Percentiles rank a stretch among this genome's conserved stretches.
Evolutionary conservation across 352 stramenopile species (phyloP).

Genomic region (Peronospora farinosa): DNA sequence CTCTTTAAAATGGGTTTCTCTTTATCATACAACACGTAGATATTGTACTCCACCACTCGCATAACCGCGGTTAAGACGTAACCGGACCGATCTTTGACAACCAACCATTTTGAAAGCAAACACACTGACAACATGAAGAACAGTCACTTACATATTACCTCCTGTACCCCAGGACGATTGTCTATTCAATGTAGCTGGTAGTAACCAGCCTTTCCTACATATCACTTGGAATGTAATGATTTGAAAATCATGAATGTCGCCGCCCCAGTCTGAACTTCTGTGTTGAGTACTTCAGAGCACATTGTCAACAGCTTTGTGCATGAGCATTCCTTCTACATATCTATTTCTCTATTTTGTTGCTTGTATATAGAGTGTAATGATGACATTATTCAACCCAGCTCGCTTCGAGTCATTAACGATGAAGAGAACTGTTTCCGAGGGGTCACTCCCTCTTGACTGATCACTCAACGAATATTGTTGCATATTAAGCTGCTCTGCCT

Average conservation of each 20-base stretch:
- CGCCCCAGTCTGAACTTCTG: conserved; percentile 73
- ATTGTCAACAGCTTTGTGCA: conserved; percentile 79
- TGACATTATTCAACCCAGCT: conserved; percentile 84
- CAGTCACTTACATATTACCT: background rate
- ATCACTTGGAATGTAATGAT: conserved; percentile 74
- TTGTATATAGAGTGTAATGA: conserved; percentile 66
- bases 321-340: conserved; percentile 63
- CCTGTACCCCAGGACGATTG: too few relatives aligned
- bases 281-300: conserved; percentile 80
- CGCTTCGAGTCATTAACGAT: conserved; percentile 81
- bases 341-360: background rate
- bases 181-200: background rate
- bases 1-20: background rate
- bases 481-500: conserved; percentile 8
- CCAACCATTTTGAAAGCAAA: conserved; percentile 21
- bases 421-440: conserved; percentile 86
- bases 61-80: conserved; percentile 14
- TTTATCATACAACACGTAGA: background rate
- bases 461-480: conserved; percentile 35
- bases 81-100: conserved; percentile 18
- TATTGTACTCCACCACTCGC: conserved; percentile 7
- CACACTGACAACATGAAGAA: background rate
- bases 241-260: conserved; percentile 83
- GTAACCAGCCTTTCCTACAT: conserved; percentile 15
- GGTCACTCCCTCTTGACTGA: conserved; percentile 87